Base-by-base conservation (phyloP, 345 rosid genomes). In the Eucalyptus tenuipes region DNA sequence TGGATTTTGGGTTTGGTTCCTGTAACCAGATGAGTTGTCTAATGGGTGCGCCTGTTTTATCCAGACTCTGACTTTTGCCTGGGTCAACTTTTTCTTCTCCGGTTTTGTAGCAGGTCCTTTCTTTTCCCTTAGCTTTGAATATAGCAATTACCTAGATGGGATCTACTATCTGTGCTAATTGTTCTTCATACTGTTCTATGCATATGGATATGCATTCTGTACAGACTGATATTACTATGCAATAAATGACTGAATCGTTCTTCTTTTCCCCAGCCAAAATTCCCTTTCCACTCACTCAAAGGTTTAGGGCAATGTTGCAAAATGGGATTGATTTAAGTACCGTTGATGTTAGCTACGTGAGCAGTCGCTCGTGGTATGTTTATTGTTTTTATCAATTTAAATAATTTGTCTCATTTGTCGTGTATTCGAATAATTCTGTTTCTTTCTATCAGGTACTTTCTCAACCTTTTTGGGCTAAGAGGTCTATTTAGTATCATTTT, bases 51-150 rank as follows among this genome's bases (percentile, higher is more conserved):
- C 91, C 66, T 75, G 31, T 90, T 50, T 33, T 90, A 33, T 81
- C 66, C 95, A 98, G 99, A 97, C 99, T 49, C 98, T 98, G 71
- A 98, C 99, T 90, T 97, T 94, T 92, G 99, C 99, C 3, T 98
- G 98, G 98, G 99, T 98, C 95, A 98, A 98, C 96, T 97, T 98
- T 91, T 98, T 98, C 98, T 98, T 98, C 93, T 94, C 99, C 88
- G 99, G 99, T 89, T 98, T 98, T 89, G 99, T 98, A 90, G 98
- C 99, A 94, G 99, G 99, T 98, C 61, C 80, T 91, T 81, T 88
- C 88, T 55, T 79, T 84, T 59, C 75, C 33, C 87, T 47, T 81
- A 64, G 16, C 25, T 68, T 18, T 29, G 79, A 13, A 40, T 44
- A 49, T 68, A 64, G 59, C 84, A 87, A 25, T 71, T 71, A 33